Evolutionary conservation across 805 yeast species (phyloP), one percentile per base, ranked within the genome.

Genomic region (Starmerella stigmatis): DNA sequence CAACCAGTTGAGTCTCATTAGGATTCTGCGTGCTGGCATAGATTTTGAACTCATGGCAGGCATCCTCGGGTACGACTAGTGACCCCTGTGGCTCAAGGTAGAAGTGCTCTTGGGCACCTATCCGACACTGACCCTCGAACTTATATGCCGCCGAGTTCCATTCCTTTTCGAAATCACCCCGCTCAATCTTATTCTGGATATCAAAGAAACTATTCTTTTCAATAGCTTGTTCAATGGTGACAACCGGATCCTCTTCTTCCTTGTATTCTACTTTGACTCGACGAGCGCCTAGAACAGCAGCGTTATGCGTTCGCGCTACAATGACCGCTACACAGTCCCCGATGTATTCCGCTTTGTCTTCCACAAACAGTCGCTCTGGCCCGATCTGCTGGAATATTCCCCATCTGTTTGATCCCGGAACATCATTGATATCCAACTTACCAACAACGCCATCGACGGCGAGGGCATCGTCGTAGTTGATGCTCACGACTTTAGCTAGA

Each of bases 61-160:
- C 70, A 53, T 70, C 75, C 21, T 57, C 57, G 15, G 74, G 74
- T 4, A 70, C 60, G 10, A 60, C 70, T 6, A 70, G 41, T 49
- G 68, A 62, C 29, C 70, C 71, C 44, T 70, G 73, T 6, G 73
- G 63, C 54, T 71, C 75, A 25, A 70, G 63, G 51, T 70, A 70
- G 52, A 70, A 70, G 58, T 70, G 75, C 48, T 70, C 75, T 46
- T 70, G 75, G 2, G 74, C 70, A 5, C 74, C 73, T 46, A 68
- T 59, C 45, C 72, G 58, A 10, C 64, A 58, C 8, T 56, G 47
- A 13, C 70, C 71, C 47, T 66, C 69, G 48, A 70, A 59, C 23
- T 54, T 54, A 48, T 68, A 55, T 13, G 58, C 58, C 4, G 67
- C 57, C 13, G 45, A 37, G 15, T 48, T 51, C 52, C 69, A 66